Evolutionary conservation across 2,329 filamentous ascomycete species (phyloP).

Genomic region (Cercospora zeae-maydis): DNA sequence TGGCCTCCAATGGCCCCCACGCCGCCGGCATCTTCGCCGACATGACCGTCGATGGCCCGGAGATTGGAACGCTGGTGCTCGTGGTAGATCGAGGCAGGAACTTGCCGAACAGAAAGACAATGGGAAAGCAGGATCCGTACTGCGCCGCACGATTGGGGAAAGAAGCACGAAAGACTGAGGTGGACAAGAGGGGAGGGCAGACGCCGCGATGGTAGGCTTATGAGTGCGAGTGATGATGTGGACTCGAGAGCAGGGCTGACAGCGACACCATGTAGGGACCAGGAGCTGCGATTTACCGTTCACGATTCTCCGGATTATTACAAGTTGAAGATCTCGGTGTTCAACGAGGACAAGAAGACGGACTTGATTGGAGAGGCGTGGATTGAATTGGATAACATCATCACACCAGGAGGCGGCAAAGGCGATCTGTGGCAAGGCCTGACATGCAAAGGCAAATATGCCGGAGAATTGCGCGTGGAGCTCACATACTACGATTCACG

Average conservation of each 20-base stretch:
- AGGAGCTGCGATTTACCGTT: slow-evolving; percentile 92
- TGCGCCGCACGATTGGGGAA: slow-evolving; percentile 91
- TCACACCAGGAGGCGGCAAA: slow-evolving; percentile 85
- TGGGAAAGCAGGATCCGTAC: slow-evolving; percentile 98
- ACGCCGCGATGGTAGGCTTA: slow-evolving; percentile 82
- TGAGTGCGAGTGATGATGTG: not conserved
- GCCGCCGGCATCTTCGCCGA: slow-evolving; percentile 92
- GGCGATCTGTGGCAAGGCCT: slow-evolving; percentile 88
- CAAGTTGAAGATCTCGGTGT: slow-evolving; percentile 90
- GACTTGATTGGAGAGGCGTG: slow-evolving; percentile 94
- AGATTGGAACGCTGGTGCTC: slow-evolving; percentile 87
- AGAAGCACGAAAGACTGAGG: slow-evolving; percentile 94
- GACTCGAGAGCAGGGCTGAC: slow-evolving; percentile 15
- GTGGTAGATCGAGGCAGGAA: slow-evolving; percentile 96
- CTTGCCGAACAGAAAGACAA: slow-evolving; percentile 90
- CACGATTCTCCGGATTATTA: slow-evolving; percentile 97
- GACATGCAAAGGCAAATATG: slow-evolving; percentile 88
- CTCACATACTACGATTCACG: slow-evolving; percentile 93
- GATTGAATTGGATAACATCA: slow-evolving; percentile 76
- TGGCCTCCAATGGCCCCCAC: slow-evolving; percentile 58
- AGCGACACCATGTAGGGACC: slow-evolving; percentile 64
- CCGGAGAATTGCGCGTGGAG: slow-evolving; percentile 89
- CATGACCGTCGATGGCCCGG: slow-evolving; percentile 86
- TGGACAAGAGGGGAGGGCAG: slow-evolving; percentile 89
- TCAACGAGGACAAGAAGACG: slow-evolving; percentile 97